Evolutionary conservation across 75 land plant species (phyloP).

Genomic region (Selaginella moellendorffii): DNA sequence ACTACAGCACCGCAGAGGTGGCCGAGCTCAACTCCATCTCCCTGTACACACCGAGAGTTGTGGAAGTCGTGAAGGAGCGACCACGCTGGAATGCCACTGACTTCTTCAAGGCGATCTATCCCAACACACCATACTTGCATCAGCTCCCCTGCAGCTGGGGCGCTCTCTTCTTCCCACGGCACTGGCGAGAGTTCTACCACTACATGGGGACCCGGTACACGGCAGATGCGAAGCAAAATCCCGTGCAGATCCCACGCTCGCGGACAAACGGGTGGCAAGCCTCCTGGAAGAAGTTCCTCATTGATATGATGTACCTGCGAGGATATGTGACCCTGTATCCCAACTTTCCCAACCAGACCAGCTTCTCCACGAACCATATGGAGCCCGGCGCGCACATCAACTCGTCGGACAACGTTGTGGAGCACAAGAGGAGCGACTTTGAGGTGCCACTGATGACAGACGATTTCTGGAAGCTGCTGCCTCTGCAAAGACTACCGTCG

Average conservation of each 20-base stretch:
- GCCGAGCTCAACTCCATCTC: conserved; percentile 85
- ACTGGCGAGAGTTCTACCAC: conserved; percentile 91
- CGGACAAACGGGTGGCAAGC: conserved; percentile 93
- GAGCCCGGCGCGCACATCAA: conserved; percentile 98
- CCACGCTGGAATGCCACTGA: conserved; percentile 92
- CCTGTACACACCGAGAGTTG: conserved; percentile 78
- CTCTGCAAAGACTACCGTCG: conserved; percentile 54
- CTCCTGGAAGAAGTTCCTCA: conserved; percentile 97
- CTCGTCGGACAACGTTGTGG: conserved; percentile 74
- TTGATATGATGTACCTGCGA: conserved; percentile 94
- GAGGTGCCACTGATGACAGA: conserved; percentile 14
- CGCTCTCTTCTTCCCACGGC: conserved; percentile 92
- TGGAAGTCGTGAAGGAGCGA: conserved; percentile 88
- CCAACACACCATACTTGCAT: conserved; percentile 92
- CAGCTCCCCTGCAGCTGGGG: conserved; percentile 99
- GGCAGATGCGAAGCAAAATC: conserved; percentile 71
- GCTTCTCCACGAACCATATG: conserved; percentile 99
- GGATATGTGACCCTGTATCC: conserved; percentile 91
- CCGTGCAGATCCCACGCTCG: conserved; percentile 93
- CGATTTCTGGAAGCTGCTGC: conserved; percentile 57
- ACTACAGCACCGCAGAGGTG: conserved; percentile 67
- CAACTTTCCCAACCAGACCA: conserved; percentile 79
- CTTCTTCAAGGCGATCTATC: conserved; percentile 60
- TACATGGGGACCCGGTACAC: conserved; percentile 94
- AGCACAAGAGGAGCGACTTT: conserved; percentile 39